Conservation (phyloP, 768 basidiomycete species). For the Imleria badia region DNA sequence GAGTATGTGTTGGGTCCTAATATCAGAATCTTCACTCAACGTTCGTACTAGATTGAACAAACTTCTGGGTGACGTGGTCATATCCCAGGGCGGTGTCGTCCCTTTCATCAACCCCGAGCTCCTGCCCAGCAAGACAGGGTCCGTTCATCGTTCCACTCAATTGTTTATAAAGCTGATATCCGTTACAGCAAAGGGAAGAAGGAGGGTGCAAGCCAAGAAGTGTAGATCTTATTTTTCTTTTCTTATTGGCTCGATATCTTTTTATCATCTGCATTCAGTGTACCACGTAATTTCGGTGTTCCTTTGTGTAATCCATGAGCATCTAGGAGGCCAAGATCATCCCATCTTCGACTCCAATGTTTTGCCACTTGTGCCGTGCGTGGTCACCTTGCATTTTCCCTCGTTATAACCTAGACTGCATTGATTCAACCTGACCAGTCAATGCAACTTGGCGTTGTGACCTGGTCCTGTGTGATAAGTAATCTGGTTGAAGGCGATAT, state of each 20-base stretch:
- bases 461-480: too few species aligned
- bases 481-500: background rate
- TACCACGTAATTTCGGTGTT: conserved; percentile 27
- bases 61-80: conserved; percentile 82
- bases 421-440: background rate
- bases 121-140: conserved; percentile 33
- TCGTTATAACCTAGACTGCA: too few species aligned
- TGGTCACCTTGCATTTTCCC: too few species aligned
- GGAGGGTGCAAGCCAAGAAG: conserved; percentile 33
- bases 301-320: conserved; percentile 15
- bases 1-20: conserved; percentile 45
- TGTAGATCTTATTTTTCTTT: conserved; percentile 21
- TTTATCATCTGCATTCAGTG: conserved; percentile 31
- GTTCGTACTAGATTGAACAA: conserved; percentile 56
- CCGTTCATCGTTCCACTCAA: background rate
- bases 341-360: background rate
- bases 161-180: conserved; percentile 1
- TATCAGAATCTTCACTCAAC: background rate
- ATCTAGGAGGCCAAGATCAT: background rate
- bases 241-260: conserved; percentile 23
- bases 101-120: conserved; percentile 59
- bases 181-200: conserved; percentile 34
- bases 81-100: conserved; percentile 88
- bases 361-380: background rate
- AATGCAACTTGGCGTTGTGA: background rate